Evolutionary conservation across 306 rosid species (phyloP), one percentile per base, ranked within the genome.

Genomic region (Astragalus membranaceus): DNA sequence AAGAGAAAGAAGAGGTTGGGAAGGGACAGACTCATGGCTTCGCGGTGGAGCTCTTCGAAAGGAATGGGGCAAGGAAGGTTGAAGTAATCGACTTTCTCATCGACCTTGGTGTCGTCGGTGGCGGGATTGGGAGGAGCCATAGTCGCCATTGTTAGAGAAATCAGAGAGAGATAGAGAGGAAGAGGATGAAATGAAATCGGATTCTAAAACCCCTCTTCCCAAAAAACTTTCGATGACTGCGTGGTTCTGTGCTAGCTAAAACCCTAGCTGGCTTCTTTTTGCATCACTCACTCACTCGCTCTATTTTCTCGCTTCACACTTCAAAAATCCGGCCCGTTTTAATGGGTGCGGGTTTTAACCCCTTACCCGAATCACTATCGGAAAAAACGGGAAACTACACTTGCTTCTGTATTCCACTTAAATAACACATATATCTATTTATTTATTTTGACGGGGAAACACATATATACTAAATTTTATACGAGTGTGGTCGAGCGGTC

Each of bases 31-130:
- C 99, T 89, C 88, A 89, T 81, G 60, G 99, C 92, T 91, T 95
- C 99, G 36, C 97, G 99, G 73, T 88, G 95, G 82, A 95, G 87
- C 79, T 95, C 99, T 57, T 95, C 99, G 64, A 85, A 95, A 60
- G 99, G 90, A 65, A 91, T 86, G 46, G 99, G 97, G 49, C 96
- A 91, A 12, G 97, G 95, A 30, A 91, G 99, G 64, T 95, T 77
- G 77, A 81, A 32, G 82, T 86, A 95, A 81, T 95, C 96, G 12
- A 82, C 88, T 64, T 74, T 85, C 64, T 81, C 86, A 1, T 83
- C 85, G 67, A 12, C 56, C 73, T 81, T 73, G 6, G 43, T 39
- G 46, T 62, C 36, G 47, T 55, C 74, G 26, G 56, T 1, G 47
- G 72, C 10, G 6, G 82, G 62, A 63, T 12, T 35, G 0, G 79